Base-by-base conservation (phyloP, 2,329 filamentous ascomycete genomes). In the Phaeosphaeria sp. region DNA sequence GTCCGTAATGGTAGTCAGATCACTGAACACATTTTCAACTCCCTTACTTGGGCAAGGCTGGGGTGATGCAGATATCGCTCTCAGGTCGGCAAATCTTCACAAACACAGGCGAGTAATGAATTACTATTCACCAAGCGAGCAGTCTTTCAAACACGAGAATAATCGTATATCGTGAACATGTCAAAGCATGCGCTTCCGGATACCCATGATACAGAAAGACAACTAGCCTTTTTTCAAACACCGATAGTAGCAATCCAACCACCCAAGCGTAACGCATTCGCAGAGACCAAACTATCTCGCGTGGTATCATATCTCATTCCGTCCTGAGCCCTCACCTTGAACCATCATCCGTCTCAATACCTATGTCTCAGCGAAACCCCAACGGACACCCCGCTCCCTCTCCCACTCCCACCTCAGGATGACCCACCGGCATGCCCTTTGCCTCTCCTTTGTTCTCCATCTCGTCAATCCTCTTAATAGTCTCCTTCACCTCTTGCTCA, bases 341-440 rank as follows among this genome's bases (percentile, higher is more conserved):
- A 30, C 27, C 15, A 47, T 25, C 18, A 17, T n/a, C 18, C 27
- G 39, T 10, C 15, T 46, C 22, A 13, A 43, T 22, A 20, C n/a
- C n/a, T 23, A 23, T 23, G 25, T n/a, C 27, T 47, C 21, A 53
- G 27, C 51, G 51, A 11, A 53, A 47, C 10, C 51, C 51, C 51
- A 65, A 59, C 23, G 60, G 63, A 48, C 63, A 65, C 2, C 46
- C 54, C 30, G 30, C 30, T 1, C 52, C 59, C 11, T 13, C 55
- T 27, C 25, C 25, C 36, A 47, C 51, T 27, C 17, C 54, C 13
- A 64, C 52, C 21, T 43, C 41, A 17, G 59, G 50, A 52, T 65
- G 60, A 2, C 49, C 57, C 47, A 49, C 54, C 13, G 62, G 60
- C 17, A 65, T n/a, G 1, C 50, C 51, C 42, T 10, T 30, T 15